Conservation (phyloP, 208 protist genomes). For the Trypanosoma brucei region DNA sequence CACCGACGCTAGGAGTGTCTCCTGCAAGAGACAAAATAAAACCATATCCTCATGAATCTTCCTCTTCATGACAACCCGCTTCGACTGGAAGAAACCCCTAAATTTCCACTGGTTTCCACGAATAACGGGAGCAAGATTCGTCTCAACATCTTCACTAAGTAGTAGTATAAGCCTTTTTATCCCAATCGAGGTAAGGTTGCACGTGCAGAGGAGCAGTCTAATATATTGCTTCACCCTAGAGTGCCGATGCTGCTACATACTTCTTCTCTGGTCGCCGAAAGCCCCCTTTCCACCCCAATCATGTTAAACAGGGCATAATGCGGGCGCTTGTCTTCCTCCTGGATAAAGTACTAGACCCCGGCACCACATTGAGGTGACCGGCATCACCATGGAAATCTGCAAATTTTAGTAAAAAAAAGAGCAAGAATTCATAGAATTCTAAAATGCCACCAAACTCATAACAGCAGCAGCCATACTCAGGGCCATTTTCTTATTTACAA, state of each 20-base stretch:
- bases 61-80: conserved; percentile 2
- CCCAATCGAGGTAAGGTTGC: conserved; percentile 2
- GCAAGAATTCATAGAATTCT: background rate
- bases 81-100: conserved; percentile 6
- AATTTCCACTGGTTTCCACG: conserved; percentile 15
- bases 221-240: conserved; percentile 8
- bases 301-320: background rate
- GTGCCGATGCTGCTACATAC: conserved; percentile 5
- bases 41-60: conserved; percentile 7
- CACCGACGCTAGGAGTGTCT: background rate
- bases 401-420: background rate
- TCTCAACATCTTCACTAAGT: conserved; percentile 1
- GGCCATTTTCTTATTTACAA: too few species aligned
- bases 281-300: background rate
- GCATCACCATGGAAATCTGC: conserved; percentile 1
- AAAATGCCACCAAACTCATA: too few species aligned
- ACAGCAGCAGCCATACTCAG: too few species aligned
- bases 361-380: conserved; percentile 12
- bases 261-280: conserved; percentile 16
- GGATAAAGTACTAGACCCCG: conserved; percentile 9
- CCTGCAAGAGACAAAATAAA: conserved; percentile 12
- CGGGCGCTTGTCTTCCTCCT: conserved; percentile 16
- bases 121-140: conserved; percentile 1
- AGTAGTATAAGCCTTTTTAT: background rate
- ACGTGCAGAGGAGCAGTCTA: conserved; percentile 11